A percentile compares a stretch with the other conserved stretches of the same genome.
These are phyloP conservation scores for Kluyveromyces wickerhamii DNA, from an alignment of 805 yeast genomes.

Conservation along the genomic window DNA sequence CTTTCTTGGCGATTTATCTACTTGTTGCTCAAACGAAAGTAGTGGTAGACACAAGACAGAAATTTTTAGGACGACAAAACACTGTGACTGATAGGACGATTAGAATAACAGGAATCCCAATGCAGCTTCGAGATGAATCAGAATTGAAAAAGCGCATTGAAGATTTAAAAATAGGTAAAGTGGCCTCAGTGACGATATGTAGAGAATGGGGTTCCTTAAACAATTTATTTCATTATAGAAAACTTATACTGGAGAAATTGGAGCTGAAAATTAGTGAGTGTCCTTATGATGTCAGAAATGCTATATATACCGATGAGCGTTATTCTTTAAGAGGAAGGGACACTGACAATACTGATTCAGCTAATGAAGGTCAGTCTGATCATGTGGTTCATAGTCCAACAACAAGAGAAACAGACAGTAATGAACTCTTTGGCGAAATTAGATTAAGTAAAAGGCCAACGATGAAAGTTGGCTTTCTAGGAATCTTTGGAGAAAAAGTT, in stretches of 20 bases:
- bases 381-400: conserved; percentile 5
- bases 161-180: conserved; percentile 69
- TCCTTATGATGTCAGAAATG: conserved; percentile 20
- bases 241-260: conserved; percentile 42
- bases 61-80: conserved; percentile 74
- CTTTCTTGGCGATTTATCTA: conserved; percentile 51
- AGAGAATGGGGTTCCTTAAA: conserved; percentile 80
- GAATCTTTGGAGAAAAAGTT: conserved; percentile 56
- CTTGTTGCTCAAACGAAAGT: conserved; percentile 62
- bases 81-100: conserved; percentile 90
- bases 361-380: conserved; percentile 3
- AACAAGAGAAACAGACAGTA: conserved; percentile 13
- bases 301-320: conserved; percentile 18
- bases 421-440: conserved; percentile 21
- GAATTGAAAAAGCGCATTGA: conserved; percentile 69
- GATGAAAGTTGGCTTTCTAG: conserved; percentile 51
- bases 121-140: conserved; percentile 63
- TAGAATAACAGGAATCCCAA: conserved; percentile 81
- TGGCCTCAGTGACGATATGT: conserved; percentile 69
- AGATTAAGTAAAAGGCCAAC: conserved; percentile 47
- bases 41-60: conserved; percentile 73
- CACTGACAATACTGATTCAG: conserved; percentile 1
- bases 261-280: conserved; percentile 44
- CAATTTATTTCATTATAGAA: conserved; percentile 51
- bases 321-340: conserved; percentile 16